Percentiles rank a stretch among this genome's conserved stretches.
phyloP scores from a whole-genome alignment of 2,329 filamentous ascomycete species.

The Nakataea oryzae region DNA sequence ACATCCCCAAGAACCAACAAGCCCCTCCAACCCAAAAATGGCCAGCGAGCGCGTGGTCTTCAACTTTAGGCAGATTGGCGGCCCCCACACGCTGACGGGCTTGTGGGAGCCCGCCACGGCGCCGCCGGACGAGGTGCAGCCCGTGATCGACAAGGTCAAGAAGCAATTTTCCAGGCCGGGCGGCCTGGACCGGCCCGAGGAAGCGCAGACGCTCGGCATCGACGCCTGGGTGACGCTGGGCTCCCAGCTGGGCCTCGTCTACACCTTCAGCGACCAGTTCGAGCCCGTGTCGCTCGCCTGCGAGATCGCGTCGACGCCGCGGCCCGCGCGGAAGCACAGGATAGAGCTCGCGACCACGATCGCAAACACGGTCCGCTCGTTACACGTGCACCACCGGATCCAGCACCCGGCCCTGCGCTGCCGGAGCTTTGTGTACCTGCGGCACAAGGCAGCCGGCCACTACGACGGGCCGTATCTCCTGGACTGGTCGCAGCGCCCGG shows the following conservation, averaged over 20 bases:
- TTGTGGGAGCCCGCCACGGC: neutral
- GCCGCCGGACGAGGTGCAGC: neutral
- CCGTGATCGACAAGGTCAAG: neutral
- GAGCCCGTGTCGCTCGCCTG: neutral
- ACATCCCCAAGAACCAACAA: neutral
- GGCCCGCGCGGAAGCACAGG: neutral
- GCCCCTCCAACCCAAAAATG: neutral
- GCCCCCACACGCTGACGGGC: neutral
- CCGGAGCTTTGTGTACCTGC: slow-evolving; percentile 6
- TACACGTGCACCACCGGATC: slow-evolving; percentile 5
- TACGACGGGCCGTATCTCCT: neutral
- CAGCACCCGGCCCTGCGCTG: slow-evolving; percentile 4
- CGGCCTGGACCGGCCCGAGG: neutral
- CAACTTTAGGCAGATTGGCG: neutral
- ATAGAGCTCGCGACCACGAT: neutral
- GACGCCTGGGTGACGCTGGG: neutral
- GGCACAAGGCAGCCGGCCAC: neutral
- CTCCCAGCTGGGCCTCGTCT: neutral
- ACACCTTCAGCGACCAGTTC: neutral
- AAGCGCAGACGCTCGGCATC: slow-evolving; percentile 1
- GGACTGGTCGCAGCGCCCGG: slow-evolving; percentile 2
- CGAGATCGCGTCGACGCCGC: neutral
- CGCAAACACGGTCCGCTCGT: slow-evolving; percentile 4
- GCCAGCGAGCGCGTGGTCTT: neutral
- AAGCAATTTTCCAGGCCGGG: neutral